Evolutionary conservation across 2,329 filamentous ascomycete genomes (phyloP), one percentile per base, ranked within the genome.

Genomic region (Zymoseptoria pseudotritici): DNA sequence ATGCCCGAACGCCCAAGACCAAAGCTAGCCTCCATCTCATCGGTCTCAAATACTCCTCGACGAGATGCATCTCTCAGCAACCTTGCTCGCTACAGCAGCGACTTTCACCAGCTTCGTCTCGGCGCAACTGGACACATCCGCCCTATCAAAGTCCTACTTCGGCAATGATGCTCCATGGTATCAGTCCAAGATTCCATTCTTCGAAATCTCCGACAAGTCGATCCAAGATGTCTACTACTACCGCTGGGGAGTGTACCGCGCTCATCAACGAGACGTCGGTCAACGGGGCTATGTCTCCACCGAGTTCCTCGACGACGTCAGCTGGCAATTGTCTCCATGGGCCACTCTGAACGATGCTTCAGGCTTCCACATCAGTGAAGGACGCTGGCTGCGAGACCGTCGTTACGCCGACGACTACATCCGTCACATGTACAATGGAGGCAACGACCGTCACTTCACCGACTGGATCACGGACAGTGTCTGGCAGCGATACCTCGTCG

Each of bases 161-260:
- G 73, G 74, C 54, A 77, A 76, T 29, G 75, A 77, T 63, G 69
- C 73, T 20, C 70, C 74, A 1, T 77, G 75, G 75, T 77, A 76
- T 54, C 66, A 68, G 7, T 64, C 72, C 31, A 70, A 72, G 11
- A 75, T 76, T 5, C 74, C 75, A 1, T 73, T 73, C 56, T 77
- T 77, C 60, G 73, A 76, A 55, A 72, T 72, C 19, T 75, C 73
- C 54, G 73, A 76, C 57, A 53, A 66, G 1, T 63, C 72, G 9
- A 71, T 77, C 17, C 74, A 72, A 1, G 73, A 77, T 19, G 76
- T 78, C 9, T 78, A 46, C 17, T 78, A 79, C 66, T 78, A 78
- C 61, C 75, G 77, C 31, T 78, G 76, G 77, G 73, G 71, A 24
- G 70, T 78, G 24, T 79, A 76, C 67, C 72, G 76, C 2, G 71